Base-by-base conservation (phyloP, 2,329 filamentous ascomycete species). In the Pseudogymnoascus sp. region DNA sequence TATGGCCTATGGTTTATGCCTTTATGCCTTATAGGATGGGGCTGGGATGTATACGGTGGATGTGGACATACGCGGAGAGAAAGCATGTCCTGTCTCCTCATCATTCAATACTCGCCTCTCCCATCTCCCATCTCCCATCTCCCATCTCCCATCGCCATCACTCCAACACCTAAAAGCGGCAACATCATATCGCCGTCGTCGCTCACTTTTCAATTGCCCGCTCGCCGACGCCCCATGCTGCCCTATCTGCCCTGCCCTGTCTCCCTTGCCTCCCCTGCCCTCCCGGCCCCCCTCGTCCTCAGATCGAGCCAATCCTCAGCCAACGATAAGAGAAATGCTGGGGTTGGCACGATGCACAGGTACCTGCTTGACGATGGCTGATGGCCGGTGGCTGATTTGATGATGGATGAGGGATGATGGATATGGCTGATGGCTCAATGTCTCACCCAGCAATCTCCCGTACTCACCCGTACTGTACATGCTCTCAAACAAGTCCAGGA, bases 321-420 rank as follows among this genome's bases (percentile, higher is more conserved):
- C 25, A 4, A 32, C 47, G 47, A 54, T 54, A 54, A 54, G 25
- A n/a, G 6, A 54, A 32, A 12, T 14, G n/a, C 47, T 18, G 28
- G 47, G 47, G n/a, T 54, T 54, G 28, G 30, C 47, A 32, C 32
- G 47, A 9, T 32, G 47, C n/a, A 50, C 47, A 54, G 28, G 47
- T 54, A 54, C 47, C 47, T 54, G 47, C 47, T 54, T 54, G n/a
- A 54, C 47, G 6, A 54, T 54, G 47, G 47, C 47, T 54, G 47
- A 30, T 47, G 41, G 41, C 12, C 25, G 41, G 28, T 47, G 22
- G 3, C 14, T 28, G 18, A 37, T 35, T 47, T 12, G 3, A 5
- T 28, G 18, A 37, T 35, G 34, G 34, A 3, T 37, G 34, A 18
- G 18, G n/a, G n/a, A 6, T 11, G 38, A 22, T 25, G 22, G 22